Base-by-base conservation (phyloP, 2,329 filamentous ascomycete genomes). In the Verticillium nonalfalfae region DNA sequence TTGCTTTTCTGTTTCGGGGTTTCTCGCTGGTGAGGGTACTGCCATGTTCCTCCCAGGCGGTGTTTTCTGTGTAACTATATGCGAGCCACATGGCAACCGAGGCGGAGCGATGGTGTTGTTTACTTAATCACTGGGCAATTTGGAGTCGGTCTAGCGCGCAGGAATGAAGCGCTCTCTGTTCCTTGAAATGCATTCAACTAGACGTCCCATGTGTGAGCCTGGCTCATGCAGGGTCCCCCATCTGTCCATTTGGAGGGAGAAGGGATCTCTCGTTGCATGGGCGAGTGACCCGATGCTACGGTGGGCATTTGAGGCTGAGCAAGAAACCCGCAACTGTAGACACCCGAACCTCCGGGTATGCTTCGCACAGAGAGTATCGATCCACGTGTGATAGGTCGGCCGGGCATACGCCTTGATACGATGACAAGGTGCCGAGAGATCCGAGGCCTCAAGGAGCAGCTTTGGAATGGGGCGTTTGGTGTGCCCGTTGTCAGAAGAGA, bases 1-100 rank as follows among this genome's bases (percentile, higher is more conserved):
- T 11, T 62, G 15, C 57, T 59, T 56, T 57, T 58, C 18, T 45
- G 54, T 60, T 3, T 57, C 38, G 59, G 36, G 36, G 54, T 31
- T 60, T 54, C 35, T 57, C 55, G 26, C 4, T 31, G 26, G 26
- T 31, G 26, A 39, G 7, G n/a, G 45, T 7, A 52, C 21, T 52
- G 45, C 26, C 4, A 31, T 31, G 26, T 31, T 31, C 45, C n/a
- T 52, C 21, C 45, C 45, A 52, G 45, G 45, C 45, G 45, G 45
- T n/a, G n/a, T 21, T 21, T 26, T 45, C 21, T 9, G 9, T 52
- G 45, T 52, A 31, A 52, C 18, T 52, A 52, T 52, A 52, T 7
- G 45, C 15, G 9, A 11, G 45, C 45, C n/a, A 18, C 39, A 13
- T 52, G 45, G 18, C 45, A 52, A 36, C 35, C 35, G 13, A 36